Evolutionary conservation across 2,329 filamentous ascomycete species (phyloP), one percentile per base, ranked within the genome.

Genomic region (Cladosporium sp.): DNA sequence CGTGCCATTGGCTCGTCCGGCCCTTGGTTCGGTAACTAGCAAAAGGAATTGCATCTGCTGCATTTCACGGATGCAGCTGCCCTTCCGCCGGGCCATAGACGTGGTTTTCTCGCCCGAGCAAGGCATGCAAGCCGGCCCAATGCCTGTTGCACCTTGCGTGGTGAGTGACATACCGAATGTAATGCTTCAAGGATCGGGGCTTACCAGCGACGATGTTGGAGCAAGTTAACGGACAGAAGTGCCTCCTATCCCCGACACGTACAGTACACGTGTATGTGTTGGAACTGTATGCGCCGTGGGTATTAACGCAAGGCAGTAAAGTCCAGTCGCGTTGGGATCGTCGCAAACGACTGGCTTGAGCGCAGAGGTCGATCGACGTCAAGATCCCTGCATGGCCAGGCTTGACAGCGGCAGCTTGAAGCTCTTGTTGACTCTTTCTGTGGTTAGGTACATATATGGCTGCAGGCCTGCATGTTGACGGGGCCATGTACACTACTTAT

Each of bases 291-390:
- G 52, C 52, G 52, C 52, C 52, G 33, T 55, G 29, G 18, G 21
- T 31, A 55, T 21, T 11, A 21, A 46, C 40, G 40, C 40, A 46
- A 46, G 40, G 40, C 40, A 21, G n/a, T 23, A 26, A 26, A 33
- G 52, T 21, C 26, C 16, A 29, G 55, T 37, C 55, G 31, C 21
- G 55, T 61, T 31, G 40, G 58, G 28, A 33, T 61, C 29, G 40
- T 29, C 58, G 58, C 40, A 61, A 46, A 68, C 67, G 37, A 62
- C 52, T 58, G 59, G 26, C 44, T 37, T 29, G 28, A 50, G 16
- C 33, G 29, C 44, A 72, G 67, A 75, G 35, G 68, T 75, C 50
- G 74, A 75, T 52, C 67, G 73, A 33, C 33, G 73, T 72, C 14
- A 74, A 75, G 58, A 74, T 76, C 64, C 57, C 26, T 60, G 57